Base-by-base conservation (phyloP, 805 yeast species). In the Starmerella bacillaris region DNA sequence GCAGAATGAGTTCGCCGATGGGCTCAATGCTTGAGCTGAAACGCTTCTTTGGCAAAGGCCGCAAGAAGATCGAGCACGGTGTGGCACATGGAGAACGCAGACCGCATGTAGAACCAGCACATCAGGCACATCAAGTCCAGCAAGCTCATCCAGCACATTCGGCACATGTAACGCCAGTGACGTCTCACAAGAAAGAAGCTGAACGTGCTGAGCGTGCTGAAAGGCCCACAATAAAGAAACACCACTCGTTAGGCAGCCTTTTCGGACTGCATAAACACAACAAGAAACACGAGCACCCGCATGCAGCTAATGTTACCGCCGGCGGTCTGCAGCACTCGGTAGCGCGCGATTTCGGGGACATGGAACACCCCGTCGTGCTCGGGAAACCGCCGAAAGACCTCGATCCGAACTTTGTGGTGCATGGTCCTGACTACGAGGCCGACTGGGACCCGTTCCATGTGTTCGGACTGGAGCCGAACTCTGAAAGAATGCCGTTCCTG, bases 401-500 rank as follows among this genome's bases (percentile, higher is more conserved):
- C 15, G 41, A 40, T 26, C 41, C 45, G 14, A 29, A 35, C 18
- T 30, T 42, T n/a, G 41, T 42, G 6, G 38, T 41, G 18, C 42
- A 42, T 24, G 46, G 18, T 12, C 42, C 44, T 4, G 46, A 34
- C 37, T 37, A 35, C 35, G 46, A 42, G 22, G 40, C 38, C 3
- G 43, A 37, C 14, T 42, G 46, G 46, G 46, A 42, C 31, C 46
- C 46, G n/a, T 42, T 42, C 42, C 46, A 42, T 26, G 31, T 41
- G 18, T 42, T 42, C 26, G 46, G 46, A 2, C 30, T 33, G 5
- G 41, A 33, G 18, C 36, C 28, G 16, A 21, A 15, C 19, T 30
- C 36, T 24, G 45, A 42, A 24, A 27, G 41, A n/a, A 26, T 54
- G 39, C 63, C 65, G 14, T 61, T 58, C 39, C 54, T 51, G 35